These are phyloP conservation scores for Ceratobasidium sp. DNA, from an alignment of 1,284 basidiomycete genomes.

Conservation along the genomic window DNA sequence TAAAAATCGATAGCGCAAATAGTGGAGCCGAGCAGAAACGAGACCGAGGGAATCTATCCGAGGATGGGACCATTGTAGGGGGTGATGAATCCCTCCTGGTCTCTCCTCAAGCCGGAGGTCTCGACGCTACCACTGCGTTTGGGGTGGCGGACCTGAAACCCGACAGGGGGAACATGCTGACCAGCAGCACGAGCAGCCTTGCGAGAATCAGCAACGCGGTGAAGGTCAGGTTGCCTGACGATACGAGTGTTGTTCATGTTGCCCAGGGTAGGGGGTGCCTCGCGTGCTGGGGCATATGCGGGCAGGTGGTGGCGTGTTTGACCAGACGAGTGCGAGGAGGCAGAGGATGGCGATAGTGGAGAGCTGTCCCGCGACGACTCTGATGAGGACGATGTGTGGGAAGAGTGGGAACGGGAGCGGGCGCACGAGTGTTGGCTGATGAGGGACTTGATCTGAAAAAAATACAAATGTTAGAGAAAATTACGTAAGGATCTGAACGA, in stretches of 20 bases:
- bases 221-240: slow-evolving; percentile 34
- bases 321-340: slow-evolving; percentile 17
- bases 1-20: background rate
- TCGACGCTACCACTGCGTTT: slow-evolving; percentile 23
- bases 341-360: slow-evolving; percentile 21
- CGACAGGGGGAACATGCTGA: slow-evolving; percentile 24
- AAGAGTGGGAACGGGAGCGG: slow-evolving; percentile 25
- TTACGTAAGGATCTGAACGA: background rate
- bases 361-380: slow-evolving; percentile 16
- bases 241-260: slow-evolving; percentile 34
- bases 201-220: slow-evolving; percentile 35
- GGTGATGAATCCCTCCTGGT: slow-evolving; percentile 36
- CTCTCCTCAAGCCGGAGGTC: background rate
- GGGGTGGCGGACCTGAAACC: slow-evolving; percentile 36
- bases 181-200: slow-evolving; percentile 35
- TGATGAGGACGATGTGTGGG: slow-evolving; percentile 21
- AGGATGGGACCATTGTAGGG: slow-evolving; percentile 9
- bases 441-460: slow-evolving; percentile 32
- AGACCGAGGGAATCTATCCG: background rate
- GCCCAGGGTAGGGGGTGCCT: slow-evolving; percentile 26
- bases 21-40: background rate
- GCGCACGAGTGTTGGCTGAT: slow-evolving; percentile 38
- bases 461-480: background rate
- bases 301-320: slow-evolving; percentile 30
- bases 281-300: slow-evolving; percentile 29